These are phyloP conservation scores for Aspergillus candidus DNA, from an alignment of 2,329 filamentous ascomycete species.

Conservation along the genomic window DNA sequence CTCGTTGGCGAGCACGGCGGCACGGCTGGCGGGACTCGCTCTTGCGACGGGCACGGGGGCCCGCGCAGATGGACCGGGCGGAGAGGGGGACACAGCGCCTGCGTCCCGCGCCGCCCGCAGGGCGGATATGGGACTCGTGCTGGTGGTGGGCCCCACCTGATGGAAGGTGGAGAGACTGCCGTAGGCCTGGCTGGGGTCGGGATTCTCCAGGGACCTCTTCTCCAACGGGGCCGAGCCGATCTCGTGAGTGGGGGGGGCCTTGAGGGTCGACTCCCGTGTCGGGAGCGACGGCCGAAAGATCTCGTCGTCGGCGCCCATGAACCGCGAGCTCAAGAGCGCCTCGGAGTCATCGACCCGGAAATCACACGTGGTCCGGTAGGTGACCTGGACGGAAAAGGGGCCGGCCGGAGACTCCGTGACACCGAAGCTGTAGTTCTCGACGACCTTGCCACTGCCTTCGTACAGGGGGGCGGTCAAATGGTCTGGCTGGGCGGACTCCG, in stretches of 20 bases:
- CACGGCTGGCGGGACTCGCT: slow-evolving; percentile 26
- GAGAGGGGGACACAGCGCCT: slow-evolving; percentile 44
- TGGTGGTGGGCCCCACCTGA: slow-evolving; percentile 64
- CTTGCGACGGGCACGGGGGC: slow-evolving; percentile 39
- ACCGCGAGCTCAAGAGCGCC: slow-evolving; percentile 81
- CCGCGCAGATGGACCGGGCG: slow-evolving; percentile 46
- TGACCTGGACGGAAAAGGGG: slow-evolving; percentile 71
- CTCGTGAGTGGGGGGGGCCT: slow-evolving; percentile 40
- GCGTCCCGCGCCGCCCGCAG: slow-evolving; percentile 62
- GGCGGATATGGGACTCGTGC: slow-evolving; percentile 80
- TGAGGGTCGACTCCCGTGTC: slow-evolving; percentile 40
- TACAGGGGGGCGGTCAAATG: slow-evolving; percentile 65
- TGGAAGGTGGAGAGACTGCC: slow-evolving; percentile 87
- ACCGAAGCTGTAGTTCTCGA: slow-evolving; percentile 73
- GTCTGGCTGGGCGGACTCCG: slow-evolving; percentile 55
- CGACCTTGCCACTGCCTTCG: slow-evolving; percentile 56
- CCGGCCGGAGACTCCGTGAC: slow-evolving; percentile 83
- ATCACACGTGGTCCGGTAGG: slow-evolving; percentile 80
- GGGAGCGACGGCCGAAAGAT: slow-evolving; percentile 75
- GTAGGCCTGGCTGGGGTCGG: slow-evolving; percentile 71
- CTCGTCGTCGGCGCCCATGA: slow-evolving; percentile 84
- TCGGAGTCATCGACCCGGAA: slow-evolving; percentile 91
- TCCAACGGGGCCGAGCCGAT: slow-evolving; percentile 68
- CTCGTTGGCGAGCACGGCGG: slow-evolving; percentile 40
- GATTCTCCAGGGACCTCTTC: slow-evolving; percentile 45